Evolutionary conservation across 352 stramenopile genomes (phyloP).

Genomic region (Globisporangium echinulatum): DNA sequence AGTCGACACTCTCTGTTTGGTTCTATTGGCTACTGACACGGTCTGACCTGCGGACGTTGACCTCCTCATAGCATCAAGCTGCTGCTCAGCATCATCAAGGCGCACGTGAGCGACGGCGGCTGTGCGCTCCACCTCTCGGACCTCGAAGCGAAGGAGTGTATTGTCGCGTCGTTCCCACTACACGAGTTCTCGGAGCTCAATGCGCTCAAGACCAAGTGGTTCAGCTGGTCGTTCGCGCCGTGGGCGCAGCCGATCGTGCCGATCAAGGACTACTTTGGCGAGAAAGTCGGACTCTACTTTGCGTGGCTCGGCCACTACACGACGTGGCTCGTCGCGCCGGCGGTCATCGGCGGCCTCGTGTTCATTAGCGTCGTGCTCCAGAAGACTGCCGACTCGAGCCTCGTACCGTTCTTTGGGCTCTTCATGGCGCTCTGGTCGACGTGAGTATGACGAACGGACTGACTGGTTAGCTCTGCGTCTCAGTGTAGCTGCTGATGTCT

Average conservation of each 20-base stretch:
- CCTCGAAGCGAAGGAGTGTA: conserved; percentile 45
- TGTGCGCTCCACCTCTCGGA: conserved; percentile 51
- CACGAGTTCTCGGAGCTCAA: conserved; percentile 47
- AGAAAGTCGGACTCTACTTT: conserved; percentile 96
- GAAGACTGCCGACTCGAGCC: conserved; percentile 39
- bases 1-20: neutral
- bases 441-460: conserved; percentile 4
- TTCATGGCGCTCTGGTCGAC: conserved; percentile 82
- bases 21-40: neutral
- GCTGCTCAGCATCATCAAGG: conserved; percentile 63
- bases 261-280: conserved; percentile 83
- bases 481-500: neutral
- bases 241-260: conserved; percentile 45
- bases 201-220: conserved; percentile 49
- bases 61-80: conserved; percentile 46
- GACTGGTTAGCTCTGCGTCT: neutral
- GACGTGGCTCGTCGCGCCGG: conserved; percentile 90
- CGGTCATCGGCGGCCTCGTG: conserved; percentile 82
- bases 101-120: conserved; percentile 42
- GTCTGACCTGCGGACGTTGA: neutral
- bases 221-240: conserved; percentile 51
- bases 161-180: conserved; percentile 55
- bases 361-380: conserved; percentile 79
- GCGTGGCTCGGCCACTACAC: conserved; percentile 95
- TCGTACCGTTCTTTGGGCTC: conserved; percentile 72